Base-by-base conservation (phyloP, 306 rosid genomes). In the Abrus pulchellus region DNA sequence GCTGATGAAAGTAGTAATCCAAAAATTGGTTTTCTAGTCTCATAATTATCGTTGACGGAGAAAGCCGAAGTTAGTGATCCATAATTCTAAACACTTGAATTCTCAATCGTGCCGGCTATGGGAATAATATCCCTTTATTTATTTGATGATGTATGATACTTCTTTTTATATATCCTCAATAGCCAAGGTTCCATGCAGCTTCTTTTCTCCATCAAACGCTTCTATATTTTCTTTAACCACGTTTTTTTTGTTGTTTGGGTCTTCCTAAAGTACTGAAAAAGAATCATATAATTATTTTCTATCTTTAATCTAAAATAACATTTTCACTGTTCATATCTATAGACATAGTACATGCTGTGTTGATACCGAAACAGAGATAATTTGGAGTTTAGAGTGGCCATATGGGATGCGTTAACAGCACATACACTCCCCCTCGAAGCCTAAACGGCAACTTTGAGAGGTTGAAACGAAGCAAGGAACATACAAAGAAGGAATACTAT, bases 401-500 rank as follows among this genome's bases (percentile, higher is more conserved):
- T n/a, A 90, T 92, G 94, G 97, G 97, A 14, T 90, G 97, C 65
- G 38, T 72, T 67, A 74, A 56, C 68, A 74, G 80, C 6, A 90
- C 52, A 71, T 20, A 47, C 20, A 20, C 62, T 84, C 71, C 76
- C 6, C 68, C 84, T 54, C 68, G 40, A 65, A 5, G 9, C 3
- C 20, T 20, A 20, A 20, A 20, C 20, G 20, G 20, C 20, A 20
- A 20, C 20, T 20, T 20, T 8, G 78, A 71, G 66, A 82, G 48
- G 87, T 36, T 69, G 30, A 84, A 88, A 60, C 12, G 4, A 40
- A 20, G 11, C 54, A 87, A 38, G 87, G 32, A 20, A 20, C 20
- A 20, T 20, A 20, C 20, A 20, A 20, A 20, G 20, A 20, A 20
- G 20, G 20, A 20, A 20, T 20, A 20, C 20, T 20, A 20, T 20